These are phyloP conservation scores for Rhododendron molle DNA, from an alignment of 148 eudicot genomes.

Conservation along the genomic window DNA sequence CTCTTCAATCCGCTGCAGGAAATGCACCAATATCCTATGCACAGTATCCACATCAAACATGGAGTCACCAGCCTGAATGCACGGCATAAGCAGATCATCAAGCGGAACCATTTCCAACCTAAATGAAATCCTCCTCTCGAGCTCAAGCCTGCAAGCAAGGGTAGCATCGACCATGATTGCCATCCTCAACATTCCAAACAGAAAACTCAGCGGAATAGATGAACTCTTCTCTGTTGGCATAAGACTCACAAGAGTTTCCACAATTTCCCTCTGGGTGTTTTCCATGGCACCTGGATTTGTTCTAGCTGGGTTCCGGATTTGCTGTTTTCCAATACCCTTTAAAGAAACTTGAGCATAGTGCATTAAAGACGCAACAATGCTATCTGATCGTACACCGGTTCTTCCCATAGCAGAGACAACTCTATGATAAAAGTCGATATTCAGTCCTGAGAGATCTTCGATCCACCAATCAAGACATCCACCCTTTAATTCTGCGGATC, in stretches of 20 bases:
- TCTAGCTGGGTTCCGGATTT: constrained; percentile 64
- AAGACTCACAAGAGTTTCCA: constrained; percentile 53
- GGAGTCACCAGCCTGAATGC: constrained; percentile 49
- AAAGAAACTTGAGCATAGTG: constrained; percentile 59
- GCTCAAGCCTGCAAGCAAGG: constrained; percentile 48
- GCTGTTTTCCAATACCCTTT: constrained; percentile 64
- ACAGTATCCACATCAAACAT: constrained; percentile 60
- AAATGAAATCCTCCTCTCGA: constrained; percentile 52
- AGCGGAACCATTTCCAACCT: constrained; percentile 53
- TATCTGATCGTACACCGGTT: constrained; percentile 39
- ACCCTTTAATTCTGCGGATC: constrained; percentile 33
- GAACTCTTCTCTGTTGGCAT: constrained; percentile 55
- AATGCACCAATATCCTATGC: constrained; percentile 54
- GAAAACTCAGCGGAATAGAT: constrained; percentile 46
- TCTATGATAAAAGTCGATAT: constrained; percentile 44
- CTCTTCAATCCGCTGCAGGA: constrained; percentile 53
- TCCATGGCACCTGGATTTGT: constrained; percentile 29
- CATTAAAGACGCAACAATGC: constrained; percentile 56
- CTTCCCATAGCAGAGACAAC: constrained; percentile 43
- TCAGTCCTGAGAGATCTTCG: constrained; percentile 55
- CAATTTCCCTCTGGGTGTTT: constrained; percentile 48
- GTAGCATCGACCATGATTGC: constrained; percentile 50
- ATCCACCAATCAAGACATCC: constrained; percentile 60
- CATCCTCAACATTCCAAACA: constrained; percentile 59
- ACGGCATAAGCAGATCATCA: constrained; percentile 67